Evolutionary conservation across 805 yeast species (phyloP), one percentile per base, ranked within the genome.

Genomic region (Pichia occidentalis): DNA sequence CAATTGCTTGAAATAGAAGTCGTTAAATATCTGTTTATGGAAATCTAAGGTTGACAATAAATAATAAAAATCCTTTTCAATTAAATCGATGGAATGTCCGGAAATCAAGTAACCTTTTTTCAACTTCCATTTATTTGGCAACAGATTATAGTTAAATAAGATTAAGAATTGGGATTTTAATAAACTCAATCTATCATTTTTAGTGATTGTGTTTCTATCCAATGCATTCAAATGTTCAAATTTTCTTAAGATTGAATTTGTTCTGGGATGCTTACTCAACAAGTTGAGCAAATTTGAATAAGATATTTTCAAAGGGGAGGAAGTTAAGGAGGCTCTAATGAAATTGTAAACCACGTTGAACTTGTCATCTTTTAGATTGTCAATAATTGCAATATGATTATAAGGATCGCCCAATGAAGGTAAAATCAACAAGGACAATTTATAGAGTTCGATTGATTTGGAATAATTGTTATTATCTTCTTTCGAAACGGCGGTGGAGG

Each of bases 381-480:
- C 68, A 28, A 69, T 60, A 24, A 78, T 70, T 3, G 80, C 84
- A 33, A 74, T 65, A 47, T 75, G 78, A 46, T 75, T 75, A 47
- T 73, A 73, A 21, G 76, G 80, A 49, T 80, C 87, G 37, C 83
- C 83, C 40, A 78, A 64, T 0, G 85, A 73, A 1, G 90, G 88
- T 20, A 80, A 55, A 14, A 81, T 57, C 20, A 73, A 51, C 23
- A 75, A 69, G 14, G 85, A 77, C 31, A 65, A 55, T 34, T 71
- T 66, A 48, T 77, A 75, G 37, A 65, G 61, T 32, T 64, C 64
- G n/a, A 65, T 46, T 2, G 76, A 61, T 48, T 67, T 67, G 37
- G 63, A 55, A 42, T 65, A 70, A 42, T 62, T 66, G 38, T 68
- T 63, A 14, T 65, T 56, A 23, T 61, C 53, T 43, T 59, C 45